Conservation (phyloP, 805 yeast genomes). For the Blastobotrys attinorum region DNA sequence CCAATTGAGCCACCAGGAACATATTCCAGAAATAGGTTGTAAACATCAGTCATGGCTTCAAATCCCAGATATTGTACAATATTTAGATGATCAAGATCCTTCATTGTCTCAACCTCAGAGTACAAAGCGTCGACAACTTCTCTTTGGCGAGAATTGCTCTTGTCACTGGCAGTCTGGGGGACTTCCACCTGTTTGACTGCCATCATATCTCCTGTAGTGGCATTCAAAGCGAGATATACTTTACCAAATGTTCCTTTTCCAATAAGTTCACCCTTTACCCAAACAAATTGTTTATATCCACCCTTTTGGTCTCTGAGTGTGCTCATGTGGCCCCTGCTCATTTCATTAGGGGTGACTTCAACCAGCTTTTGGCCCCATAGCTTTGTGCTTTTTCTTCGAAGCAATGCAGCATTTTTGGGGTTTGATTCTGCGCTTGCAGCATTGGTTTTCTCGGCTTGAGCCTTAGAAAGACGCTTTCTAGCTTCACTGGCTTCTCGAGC, state of each 20-base stretch:
- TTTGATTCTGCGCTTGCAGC: constrained; percentile 1
- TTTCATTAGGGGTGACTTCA: constrained; percentile 73
- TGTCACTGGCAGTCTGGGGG: constrained; percentile 35
- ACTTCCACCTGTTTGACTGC: constrained; percentile 93
- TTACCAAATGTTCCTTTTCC: constrained; percentile 97
- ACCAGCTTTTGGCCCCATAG: constrained; percentile 96
- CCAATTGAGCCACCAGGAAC: constrained; percentile 98
- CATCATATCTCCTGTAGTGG: constrained; percentile 96
- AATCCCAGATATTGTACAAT: constrained; percentile 95
- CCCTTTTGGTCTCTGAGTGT: constrained; percentile 59
- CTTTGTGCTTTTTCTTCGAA: constrained; percentile 79
- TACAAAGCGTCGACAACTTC: constrained; percentile 75
- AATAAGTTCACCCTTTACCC: constrained; percentile 96
- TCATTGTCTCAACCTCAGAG: constrained; percentile 88
- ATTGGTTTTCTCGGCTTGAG: not conserved
- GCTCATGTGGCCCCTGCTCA: constrained; percentile 54
- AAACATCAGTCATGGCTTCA: constrained; percentile 61
- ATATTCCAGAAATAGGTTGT: constrained; percentile 85
- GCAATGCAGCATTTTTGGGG: constrained; percentile 24
- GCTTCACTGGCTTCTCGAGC: constrained; percentile 83
- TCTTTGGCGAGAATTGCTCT: constrained; percentile 26
- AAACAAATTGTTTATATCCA: constrained; percentile 76
- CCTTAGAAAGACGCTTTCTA: constrained; percentile 32
- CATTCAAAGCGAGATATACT: constrained; percentile 84
- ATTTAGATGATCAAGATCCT: constrained; percentile 86